phyloP scores from a whole-genome alignment of 176 grass and related monocot species.

The Pontederia paniculata region DNA sequence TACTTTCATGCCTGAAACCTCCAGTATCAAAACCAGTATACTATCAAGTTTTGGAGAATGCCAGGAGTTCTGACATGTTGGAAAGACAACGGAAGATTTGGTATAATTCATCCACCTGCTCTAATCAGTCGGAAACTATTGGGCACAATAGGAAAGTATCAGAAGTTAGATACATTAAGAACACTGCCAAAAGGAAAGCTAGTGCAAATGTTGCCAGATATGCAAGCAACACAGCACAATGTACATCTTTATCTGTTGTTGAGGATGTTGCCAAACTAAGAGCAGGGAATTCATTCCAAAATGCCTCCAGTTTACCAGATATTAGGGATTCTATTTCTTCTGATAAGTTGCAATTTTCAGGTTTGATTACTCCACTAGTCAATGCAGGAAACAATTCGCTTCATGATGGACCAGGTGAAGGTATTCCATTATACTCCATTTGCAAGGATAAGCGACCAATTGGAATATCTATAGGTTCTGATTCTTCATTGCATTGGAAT shows the following conservation, averaged over 20 bases:
- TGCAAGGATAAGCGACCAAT: slow-evolving; percentile 41
- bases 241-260: slow-evolving; percentile 6
- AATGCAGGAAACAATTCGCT: slow-evolving; percentile 60
- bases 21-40: slow-evolving; percentile 73
- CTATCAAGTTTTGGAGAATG: slow-evolving; percentile 76
- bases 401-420: slow-evolving; percentile 74
- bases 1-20: slow-evolving; percentile 68
- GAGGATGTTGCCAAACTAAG: slow-evolving; percentile 38
- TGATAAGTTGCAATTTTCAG: slow-evolving; percentile 53
- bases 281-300: slow-evolving; percentile 28
- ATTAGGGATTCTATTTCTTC: slow-evolving; percentile 55
- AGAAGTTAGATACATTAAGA: slow-evolving; percentile 30
- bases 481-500: slow-evolving; percentile 30
- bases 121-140: slow-evolving; percentile 43
- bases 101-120: slow-evolving; percentile 27
- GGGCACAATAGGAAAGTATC: slow-evolving; percentile 17
- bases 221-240: slow-evolving; percentile 16
- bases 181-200: slow-evolving; percentile 38
- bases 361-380: slow-evolving; percentile 38
- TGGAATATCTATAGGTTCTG: slow-evolving; percentile 35
- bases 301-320: slow-evolving; percentile 27
- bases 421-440: slow-evolving; percentile 83
- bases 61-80: slow-evolving; percentile 44
- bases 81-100: slow-evolving; percentile 50
- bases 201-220: slow-evolving; percentile 29